Evolutionary conservation across 1,284 basidiomycete species (phyloP), one percentile per base, ranked within the genome.

Genomic region (Cutaneotrichosporon arboriforme): DNA sequence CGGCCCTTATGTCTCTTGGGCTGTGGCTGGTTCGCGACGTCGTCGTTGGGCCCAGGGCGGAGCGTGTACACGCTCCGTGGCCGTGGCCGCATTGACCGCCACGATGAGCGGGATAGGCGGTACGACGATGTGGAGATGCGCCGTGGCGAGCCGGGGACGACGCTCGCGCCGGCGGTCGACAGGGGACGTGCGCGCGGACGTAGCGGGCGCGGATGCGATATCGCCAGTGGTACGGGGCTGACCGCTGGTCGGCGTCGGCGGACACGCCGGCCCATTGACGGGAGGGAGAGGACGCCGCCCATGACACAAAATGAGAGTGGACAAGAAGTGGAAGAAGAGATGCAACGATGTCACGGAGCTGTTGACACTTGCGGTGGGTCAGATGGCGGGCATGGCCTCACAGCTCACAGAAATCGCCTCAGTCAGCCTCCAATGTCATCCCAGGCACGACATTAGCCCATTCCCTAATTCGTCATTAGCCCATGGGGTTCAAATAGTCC

Each of bases 211-310:
- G 46, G 46, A 23, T 48, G 46, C 10, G 37, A 40, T 23, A 48
- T 48, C 17, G 37, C 22, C 17, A 23, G 26, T 13, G 37, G 22
- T 9, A 22, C 10, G 2, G 37, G 46, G n/a, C n/a, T n/a, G n/a
- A n/a, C n/a, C 8, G 20, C 12, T 7, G 23, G n/a, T 12, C 37
- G 37, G 14, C 38, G 46, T 17, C 46, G 46, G 13, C 37, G 37
- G 9, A 12, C 18, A n/a, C 46, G 46, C 7, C 46, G 46, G 3
- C 38, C 15, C 17, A 48, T 33, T 18, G 18, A 48, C 8, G 46
- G 46, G 38, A 48, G 46, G 23, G 46, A 48, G 37, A 48, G 46
- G 26, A 48, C 38, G 13, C 23, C 46, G 37, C 46, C 46, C 46
- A 48, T 48, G 14, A 18, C 10, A 7, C 14, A 17, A 14, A n/a